Percentiles rank a stretch among this genome's conserved stretches.
Conservation (phyloP, 768 basidiomycete species). For the Suillus clintonianus region DNA sequence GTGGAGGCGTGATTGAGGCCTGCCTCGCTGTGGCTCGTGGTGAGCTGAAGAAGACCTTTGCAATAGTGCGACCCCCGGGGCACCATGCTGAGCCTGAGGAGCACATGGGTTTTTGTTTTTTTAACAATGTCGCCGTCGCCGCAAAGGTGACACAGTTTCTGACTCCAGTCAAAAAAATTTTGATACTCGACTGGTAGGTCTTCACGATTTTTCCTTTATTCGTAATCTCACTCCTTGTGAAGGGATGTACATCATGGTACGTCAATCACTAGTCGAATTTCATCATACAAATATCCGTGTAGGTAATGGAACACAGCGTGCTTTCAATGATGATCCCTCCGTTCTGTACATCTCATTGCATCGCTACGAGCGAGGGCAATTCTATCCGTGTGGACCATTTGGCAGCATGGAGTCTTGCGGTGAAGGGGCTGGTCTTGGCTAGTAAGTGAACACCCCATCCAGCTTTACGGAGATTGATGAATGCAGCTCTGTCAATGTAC, state of each 20-base stretch:
- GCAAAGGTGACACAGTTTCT: conserved; percentile 75
- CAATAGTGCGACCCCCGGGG: conserved; percentile 95
- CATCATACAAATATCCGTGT: neutral
- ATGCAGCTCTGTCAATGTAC: conserved; percentile 88
- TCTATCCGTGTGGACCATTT: conserved; percentile 92
- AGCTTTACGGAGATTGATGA: conserved; percentile 9
- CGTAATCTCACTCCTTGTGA: conserved; percentile 12
- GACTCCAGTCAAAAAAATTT: conserved; percentile 71
- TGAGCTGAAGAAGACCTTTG: conserved; percentile 83
- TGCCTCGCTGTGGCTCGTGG: conserved; percentile 81
- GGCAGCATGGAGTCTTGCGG: conserved; percentile 88
- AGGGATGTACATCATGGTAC: conserved; percentile 97
- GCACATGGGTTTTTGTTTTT: conserved; percentile 99
- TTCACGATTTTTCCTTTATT: conserved; percentile 4
- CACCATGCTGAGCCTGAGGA: conserved; percentile 98
- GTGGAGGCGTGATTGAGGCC: conserved; percentile 94
- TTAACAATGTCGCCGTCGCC: conserved; percentile 97
- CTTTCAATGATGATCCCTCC: conserved; percentile 90
- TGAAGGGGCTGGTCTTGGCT: conserved; percentile 80
- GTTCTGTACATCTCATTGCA: conserved; percentile 95
- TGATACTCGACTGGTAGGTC: conserved; percentile 94
- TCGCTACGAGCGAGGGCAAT: conserved; percentile 88
- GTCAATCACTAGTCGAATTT: conserved; percentile 12
- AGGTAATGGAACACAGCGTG: conserved; percentile 98
- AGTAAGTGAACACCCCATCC: conserved; percentile 51